Evolutionary conservation across 225 moss, liverwort and hornwort genomes (phyloP).

Genomic region (Asterella californica): DNA sequence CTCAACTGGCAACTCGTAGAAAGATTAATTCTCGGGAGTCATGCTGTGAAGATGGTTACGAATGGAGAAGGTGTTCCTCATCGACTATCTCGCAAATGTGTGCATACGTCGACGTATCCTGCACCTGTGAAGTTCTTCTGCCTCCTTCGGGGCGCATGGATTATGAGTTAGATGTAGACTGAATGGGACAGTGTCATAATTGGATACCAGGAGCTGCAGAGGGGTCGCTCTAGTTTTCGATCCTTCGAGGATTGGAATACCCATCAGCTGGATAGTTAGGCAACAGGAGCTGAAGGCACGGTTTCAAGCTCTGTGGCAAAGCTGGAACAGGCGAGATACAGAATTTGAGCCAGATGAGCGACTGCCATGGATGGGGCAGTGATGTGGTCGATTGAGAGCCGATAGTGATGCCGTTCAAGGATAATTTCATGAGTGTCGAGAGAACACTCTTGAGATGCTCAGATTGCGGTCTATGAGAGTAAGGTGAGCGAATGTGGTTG

Average conservation of each 20-base stretch:
- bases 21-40: background rate
- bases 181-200: background rate
- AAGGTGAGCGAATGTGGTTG: conserved; percentile 4
- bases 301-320: background rate
- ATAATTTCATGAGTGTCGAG: background rate
- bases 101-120: background rate
- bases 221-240: background rate
- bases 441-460: too few relatives aligned
- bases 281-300: background rate
- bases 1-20: background rate
- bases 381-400: background rate
- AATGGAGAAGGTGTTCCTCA: conserved; percentile 8
- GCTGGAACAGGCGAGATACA: too few relatives aligned
- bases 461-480: background rate
- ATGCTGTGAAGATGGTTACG: conserved; percentile 4
- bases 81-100: background rate
- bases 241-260: background rate
- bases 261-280: background rate
- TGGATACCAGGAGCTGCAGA: background rate
- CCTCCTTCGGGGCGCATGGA: background rate
- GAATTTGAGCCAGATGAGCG: background rate
- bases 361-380: background rate
- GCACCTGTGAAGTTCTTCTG: background rate
- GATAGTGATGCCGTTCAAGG: background rate
- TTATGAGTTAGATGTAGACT: conserved; percentile 8